These are phyloP conservation scores for Colletotrichum sp. DNA, from an alignment of 2,329 filamentous ascomycete genomes.

Conservation along the genomic window DNA sequence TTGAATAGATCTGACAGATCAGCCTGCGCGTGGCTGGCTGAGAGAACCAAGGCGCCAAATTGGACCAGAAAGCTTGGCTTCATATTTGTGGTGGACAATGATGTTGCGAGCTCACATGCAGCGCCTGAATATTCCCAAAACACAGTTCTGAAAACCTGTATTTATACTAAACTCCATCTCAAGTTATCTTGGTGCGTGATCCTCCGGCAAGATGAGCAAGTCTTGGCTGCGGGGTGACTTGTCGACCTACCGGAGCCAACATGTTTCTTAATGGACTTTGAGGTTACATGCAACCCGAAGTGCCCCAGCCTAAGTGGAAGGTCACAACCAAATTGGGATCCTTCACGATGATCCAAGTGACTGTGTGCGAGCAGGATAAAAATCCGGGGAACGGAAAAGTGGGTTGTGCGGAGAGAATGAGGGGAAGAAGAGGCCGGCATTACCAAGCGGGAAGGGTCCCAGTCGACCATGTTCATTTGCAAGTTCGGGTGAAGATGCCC, in stretches of 20 bases:
- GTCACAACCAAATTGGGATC: not conserved
- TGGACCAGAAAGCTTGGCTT: not conserved
- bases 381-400: not conserved
- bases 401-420: not conserved
- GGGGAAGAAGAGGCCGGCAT: not conserved
- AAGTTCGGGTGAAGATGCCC: not conserved
- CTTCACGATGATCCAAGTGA: not conserved
- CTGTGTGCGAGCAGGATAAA: not conserved
- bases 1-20: not conserved
- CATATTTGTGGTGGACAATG: not conserved
- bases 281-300: not conserved
- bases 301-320: not conserved
- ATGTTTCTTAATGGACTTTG: not conserved
- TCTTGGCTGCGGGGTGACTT: not conserved
- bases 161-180: not conserved
- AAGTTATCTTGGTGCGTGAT: not conserved
- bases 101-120: not conserved
- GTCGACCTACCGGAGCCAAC: not conserved
- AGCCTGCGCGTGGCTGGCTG: not conserved
- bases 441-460: not conserved
- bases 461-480: not conserved
- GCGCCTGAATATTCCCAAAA: not conserved
- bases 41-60: not conserved
- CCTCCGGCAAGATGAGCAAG: not conserved
- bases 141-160: accelerated